These are phyloP conservation scores for Sporothrix humicola DNA, from an alignment of 2,329 filamentous ascomycete species.

Conservation along the genomic window DNA sequence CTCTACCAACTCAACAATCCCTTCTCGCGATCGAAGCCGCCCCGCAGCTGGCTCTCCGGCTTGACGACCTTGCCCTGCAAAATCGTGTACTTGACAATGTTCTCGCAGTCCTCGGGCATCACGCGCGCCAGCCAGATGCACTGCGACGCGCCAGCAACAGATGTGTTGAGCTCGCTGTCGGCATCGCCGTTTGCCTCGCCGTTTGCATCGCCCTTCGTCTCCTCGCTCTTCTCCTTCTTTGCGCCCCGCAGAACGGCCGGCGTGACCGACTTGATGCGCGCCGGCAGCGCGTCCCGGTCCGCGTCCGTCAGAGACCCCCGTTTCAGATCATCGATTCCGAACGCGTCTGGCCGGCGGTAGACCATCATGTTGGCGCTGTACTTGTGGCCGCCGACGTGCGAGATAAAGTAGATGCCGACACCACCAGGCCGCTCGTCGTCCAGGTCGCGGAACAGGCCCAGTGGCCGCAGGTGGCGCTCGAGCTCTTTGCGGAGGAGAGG, in stretches of 20 bases:
- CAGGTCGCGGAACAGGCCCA: constrained; percentile 84
- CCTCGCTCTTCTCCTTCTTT: neutral
- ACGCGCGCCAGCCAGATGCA: constrained; percentile 93
- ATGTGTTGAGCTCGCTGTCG: constrained; percentile 20
- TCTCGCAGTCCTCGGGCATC: constrained; percentile 87
- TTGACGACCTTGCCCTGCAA: constrained; percentile 94
- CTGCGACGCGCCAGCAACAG: constrained; percentile 70
- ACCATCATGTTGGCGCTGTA: constrained; percentile 94
- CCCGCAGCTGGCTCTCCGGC: constrained; percentile 81
- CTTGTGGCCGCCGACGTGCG: constrained; percentile 95
- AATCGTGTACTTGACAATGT: constrained; percentile 85
- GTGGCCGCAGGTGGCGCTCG: constrained; percentile 82
- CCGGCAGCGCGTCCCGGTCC: constrained; percentile 46
- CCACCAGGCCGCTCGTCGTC: constrained; percentile 89
- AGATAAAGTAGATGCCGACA: constrained; percentile 95
- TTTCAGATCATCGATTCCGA: constrained; percentile 57
- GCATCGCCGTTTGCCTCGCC: constrained; percentile 47
- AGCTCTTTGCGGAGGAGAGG: constrained; percentile 88
- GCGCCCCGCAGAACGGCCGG: constrained; percentile 43
- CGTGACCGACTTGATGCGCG: constrained; percentile 39
- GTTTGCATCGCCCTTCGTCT: constrained; percentile 43
- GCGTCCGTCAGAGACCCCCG: constrained; percentile 46
- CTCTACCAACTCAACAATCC: constrained; percentile 79
- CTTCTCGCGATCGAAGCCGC: constrained; percentile 83
- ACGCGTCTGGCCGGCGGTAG: constrained; percentile 71